Percentiles rank a stretch among this genome's conserved stretches.
Evolutionary conservation across 2,329 filamentous ascomycete genomes (phyloP).

Genomic region (Epichloe sibirici): DNA sequence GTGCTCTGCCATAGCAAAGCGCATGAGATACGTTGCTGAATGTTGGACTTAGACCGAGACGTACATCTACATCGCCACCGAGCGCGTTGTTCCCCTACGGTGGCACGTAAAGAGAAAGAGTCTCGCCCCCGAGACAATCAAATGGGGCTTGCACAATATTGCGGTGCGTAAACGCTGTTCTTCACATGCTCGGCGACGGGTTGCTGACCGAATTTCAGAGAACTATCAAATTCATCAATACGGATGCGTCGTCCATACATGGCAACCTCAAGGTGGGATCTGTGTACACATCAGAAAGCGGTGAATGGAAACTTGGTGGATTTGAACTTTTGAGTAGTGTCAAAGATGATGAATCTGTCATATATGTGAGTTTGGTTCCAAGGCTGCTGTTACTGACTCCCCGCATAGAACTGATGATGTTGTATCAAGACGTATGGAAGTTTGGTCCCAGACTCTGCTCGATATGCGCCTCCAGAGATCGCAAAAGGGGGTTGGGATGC

Average conservation of each 20-base stretch:
- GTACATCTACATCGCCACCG: constrained; percentile 92
- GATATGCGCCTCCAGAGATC: constrained; percentile 81
- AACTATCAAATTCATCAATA: constrained; percentile 92
- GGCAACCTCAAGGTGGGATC: constrained; percentile 76
- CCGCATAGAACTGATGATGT: constrained; percentile 1
- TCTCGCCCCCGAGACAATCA: constrained; percentile 80
- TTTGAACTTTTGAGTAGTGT: constrained; percentile 90
- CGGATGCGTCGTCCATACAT: constrained; percentile 83
- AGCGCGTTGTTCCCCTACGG: constrained; percentile 71
- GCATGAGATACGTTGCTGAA: constrained; percentile 12
- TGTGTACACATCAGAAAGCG: constrained; percentile 87
- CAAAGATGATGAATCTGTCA: constrained; percentile 88
- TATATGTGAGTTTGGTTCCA: constrained; percentile 51
- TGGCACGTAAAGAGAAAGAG: constrained; percentile 88
- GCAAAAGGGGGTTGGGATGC: constrained; percentile 80
- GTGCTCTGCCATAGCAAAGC: neutral
- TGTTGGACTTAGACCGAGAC: constrained; percentile 59
- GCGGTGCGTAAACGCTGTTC: constrained; percentile 42
- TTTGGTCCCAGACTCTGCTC: constrained; percentile 69
- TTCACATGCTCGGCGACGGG: neutral
- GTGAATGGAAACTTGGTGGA: constrained; percentile 93
- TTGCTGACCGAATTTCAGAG: constrained; percentile 39
- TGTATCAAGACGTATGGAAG: constrained; percentile 63
- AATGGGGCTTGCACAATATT: constrained; percentile 86
- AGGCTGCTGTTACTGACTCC: neutral